A percentile compares a stretch with the other conserved stretches of the same genome.
Conservation (phyloP, 208 protist genomes). For the Leishmania lainsoni region DNA sequence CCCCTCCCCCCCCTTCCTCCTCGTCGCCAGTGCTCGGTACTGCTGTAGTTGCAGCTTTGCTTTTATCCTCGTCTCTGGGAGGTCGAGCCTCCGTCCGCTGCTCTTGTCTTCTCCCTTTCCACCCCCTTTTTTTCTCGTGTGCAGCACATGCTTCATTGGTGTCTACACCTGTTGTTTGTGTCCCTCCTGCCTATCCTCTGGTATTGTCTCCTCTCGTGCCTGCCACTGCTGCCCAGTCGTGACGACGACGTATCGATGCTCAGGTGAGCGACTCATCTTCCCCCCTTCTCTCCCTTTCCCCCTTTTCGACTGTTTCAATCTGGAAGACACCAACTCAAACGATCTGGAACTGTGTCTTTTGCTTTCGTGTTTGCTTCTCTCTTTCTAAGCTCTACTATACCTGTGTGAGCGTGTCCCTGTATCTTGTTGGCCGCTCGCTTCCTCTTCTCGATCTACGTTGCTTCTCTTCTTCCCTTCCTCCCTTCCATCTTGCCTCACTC, state of each 20-base stretch:
- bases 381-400: not conserved
- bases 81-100: not conserved
- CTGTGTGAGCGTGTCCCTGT: not conserved
- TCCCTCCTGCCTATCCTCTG: not conserved
- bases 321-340: not conserved
- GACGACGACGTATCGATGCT: not conserved
- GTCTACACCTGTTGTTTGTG: not conserved
- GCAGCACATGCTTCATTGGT: not conserved
- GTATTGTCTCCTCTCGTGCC: conserved; percentile 1
- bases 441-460: not conserved
- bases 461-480: not conserved
- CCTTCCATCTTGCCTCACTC: not conserved
- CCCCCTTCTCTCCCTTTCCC: not conserved
- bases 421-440: not conserved
- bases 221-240: not conserved
- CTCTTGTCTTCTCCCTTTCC: conserved; percentile 4
- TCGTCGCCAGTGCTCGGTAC: not conserved
- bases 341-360: not conserved
- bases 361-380: not conserved
- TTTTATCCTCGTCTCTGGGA: conserved; percentile 1
- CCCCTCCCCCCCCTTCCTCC: not conserved
- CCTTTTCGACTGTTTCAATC: not conserved
- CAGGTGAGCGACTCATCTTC: not conserved
- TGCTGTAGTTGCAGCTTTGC: not conserved
- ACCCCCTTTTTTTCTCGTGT: conserved; percentile 2